Conservation (phyloP, 345 rosid species). For the Salix udensis region DNA sequence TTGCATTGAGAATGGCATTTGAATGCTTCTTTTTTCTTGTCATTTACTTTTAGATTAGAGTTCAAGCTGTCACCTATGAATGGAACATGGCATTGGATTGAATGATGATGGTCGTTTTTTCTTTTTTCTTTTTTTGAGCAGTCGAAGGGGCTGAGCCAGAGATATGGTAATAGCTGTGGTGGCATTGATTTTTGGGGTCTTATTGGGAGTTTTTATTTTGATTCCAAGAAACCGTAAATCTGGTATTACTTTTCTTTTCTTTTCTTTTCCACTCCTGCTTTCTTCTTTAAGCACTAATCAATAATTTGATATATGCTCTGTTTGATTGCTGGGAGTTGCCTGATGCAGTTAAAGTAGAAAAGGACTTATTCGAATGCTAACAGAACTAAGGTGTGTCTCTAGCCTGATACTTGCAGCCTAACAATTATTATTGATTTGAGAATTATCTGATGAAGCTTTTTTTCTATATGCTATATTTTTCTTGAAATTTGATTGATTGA, state of each 20-base stretch:
- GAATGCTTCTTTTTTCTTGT: too few relatives aligned
- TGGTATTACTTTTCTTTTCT: constrained; percentile 8
- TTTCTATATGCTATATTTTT: too few relatives aligned
- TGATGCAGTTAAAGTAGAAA: constrained; percentile 16
- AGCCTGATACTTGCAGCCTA: neutral
- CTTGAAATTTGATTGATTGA: too few relatives aligned
- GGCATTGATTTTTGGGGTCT: constrained; percentile 23
- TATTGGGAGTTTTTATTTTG: constrained; percentile 22
- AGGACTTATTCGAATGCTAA: constrained; percentile 1
- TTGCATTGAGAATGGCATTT: too few relatives aligned
- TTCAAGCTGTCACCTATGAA: neutral
- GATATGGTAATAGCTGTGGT: constrained; percentile 21
- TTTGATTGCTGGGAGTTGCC: constrained; percentile 6
- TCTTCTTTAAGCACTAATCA: neutral
- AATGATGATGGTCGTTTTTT: too few relatives aligned
- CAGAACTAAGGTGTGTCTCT: constrained; percentile 12
- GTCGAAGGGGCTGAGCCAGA: constrained; percentile 1
- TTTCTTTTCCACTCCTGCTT: neutral
- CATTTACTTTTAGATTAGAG: neutral
- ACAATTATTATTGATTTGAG: too few relatives aligned
- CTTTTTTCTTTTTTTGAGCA: neutral
- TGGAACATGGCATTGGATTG: neutral
- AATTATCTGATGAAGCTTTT: too few relatives aligned
- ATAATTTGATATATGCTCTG: neutral
- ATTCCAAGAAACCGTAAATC: constrained; percentile 19